Conservation (phyloP, 208 protist species). For the Endotrypanum monterogeii region DNA sequence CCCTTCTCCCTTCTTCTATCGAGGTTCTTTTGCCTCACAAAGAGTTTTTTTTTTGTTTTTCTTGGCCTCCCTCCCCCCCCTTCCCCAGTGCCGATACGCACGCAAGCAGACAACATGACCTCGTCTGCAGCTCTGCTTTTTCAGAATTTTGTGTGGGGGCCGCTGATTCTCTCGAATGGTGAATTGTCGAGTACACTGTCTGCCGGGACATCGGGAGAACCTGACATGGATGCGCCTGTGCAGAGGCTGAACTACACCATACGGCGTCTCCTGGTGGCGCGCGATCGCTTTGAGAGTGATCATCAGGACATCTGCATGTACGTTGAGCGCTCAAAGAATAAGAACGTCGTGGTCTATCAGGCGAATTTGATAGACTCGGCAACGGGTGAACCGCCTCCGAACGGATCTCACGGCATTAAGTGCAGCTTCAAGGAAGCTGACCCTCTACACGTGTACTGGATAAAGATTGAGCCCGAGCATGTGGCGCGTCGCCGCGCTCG, state of each 20-base stretch:
- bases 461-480: slow-evolving; percentile 68
- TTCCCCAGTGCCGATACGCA: too few relatives aligned
- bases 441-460: slow-evolving; percentile 75
- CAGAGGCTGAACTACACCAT: slow-evolving; percentile 52
- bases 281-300: slow-evolving; percentile 63
- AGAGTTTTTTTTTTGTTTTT: too few relatives aligned
- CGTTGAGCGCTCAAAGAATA: slow-evolving; percentile 82
- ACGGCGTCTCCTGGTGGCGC: slow-evolving; percentile 36
- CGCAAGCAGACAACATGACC: slow-evolving; percentile 17
- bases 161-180: slow-evolving; percentile 15
- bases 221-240: slow-evolving; percentile 47
- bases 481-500: slow-evolving; percentile 46
- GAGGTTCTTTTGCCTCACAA: too few relatives aligned
- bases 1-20: slow-evolving; percentile 4
- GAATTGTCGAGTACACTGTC: slow-evolving; percentile 7
- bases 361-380: slow-evolving; percentile 38
- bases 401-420: slow-evolving; percentile 18
- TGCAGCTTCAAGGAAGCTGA: slow-evolving; percentile 47
- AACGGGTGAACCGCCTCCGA: slow-evolving; percentile 20
- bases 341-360: slow-evolving; percentile 77
- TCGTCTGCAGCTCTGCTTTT: slow-evolving; percentile 71
- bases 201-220: slow-evolving; percentile 55
- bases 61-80: not conserved
- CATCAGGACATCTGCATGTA: slow-evolving; percentile 81
- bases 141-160: slow-evolving; percentile 31